Evolutionary conservation across 2,329 filamentous ascomycete species (phyloP), one percentile per base, ranked within the genome.

Genomic region (Macrophomina pseudophaseolina): DNA sequence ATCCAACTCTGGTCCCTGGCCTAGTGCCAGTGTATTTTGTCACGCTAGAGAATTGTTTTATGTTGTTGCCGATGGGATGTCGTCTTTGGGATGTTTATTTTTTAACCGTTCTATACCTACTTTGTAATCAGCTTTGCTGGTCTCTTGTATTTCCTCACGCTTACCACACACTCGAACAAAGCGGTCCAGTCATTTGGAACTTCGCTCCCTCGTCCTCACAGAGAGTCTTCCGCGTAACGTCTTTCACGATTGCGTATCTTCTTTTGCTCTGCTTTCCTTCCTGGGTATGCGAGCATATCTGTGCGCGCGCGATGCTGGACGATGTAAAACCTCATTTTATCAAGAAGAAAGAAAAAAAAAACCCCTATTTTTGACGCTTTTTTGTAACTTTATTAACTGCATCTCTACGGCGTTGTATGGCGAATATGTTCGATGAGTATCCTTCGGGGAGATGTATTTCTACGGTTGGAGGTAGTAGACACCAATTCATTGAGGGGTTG

Each of bases 31-130:
- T 23, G 23, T 23, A 23, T 23, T 23, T 23, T 23, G 16, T 62
- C 33, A 62, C 46, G 58, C 58, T 62, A 18, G 23, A n/a, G 16
- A 23, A 23, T 3, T 23, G 28, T 35, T 49, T 40, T 28, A 49
- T 49, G 58, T 49, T 54, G 58, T 62, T 49, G 58, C 46, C 28
- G 58, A 62, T 49, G 42, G 23, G 58, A 62, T 62, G 42, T 62
- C 30, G 32, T 49, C 58, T 38, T 60, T 48, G 9, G 23, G 23
- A 23, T 23, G 23, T 23, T 23, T 23, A 2, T 23, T 23, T 23
- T 23, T 23, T 23, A 23, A 23, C 16, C 44, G 58, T 62, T 62
- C 58, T 62, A 62, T 62, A 62, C 58, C 58, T 62, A 38, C 18
- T 33, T 49, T 38, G 33, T 40, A 62, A 62, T 62, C 58, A 62